phyloP scores from a whole-genome alignment of 192 early-diverging fungal genomes.

The Mortierella antarctica region DNA sequence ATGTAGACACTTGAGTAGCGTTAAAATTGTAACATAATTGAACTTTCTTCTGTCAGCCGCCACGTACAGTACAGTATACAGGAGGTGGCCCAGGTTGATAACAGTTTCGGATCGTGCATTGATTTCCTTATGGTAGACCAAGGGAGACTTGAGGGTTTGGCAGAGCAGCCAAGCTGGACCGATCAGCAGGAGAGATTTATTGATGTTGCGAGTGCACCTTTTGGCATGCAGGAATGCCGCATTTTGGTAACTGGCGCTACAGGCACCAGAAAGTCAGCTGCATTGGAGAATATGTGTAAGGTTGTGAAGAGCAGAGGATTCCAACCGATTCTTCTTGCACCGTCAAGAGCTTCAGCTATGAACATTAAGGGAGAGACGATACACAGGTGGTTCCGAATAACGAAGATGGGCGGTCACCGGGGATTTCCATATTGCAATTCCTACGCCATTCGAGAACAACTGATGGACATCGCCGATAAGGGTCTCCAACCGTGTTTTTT shows the following conservation, averaged over 20 bases:
- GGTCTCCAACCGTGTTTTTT: too few species aligned
- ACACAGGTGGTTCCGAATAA: conserved; percentile 16
- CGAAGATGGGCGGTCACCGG: conserved; percentile 3
- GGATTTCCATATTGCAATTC: conserved; percentile 17
- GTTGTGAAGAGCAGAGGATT: neutral
- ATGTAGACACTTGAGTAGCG: too few species aligned
- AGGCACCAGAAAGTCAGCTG: conserved; percentile 18
- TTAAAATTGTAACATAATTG: conserved; percentile 10
- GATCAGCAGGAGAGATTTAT: conserved; percentile 10
- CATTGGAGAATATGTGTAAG: neutral
- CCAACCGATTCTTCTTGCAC: conserved; percentile 7
- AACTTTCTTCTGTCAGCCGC: neutral
- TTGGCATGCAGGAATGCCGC: neutral
- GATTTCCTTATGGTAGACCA: neutral
- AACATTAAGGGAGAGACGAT: conserved; percentile 20
- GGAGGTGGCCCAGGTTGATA: conserved; percentile 7
- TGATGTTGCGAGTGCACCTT: neutral
- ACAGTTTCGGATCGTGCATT: conserved; percentile 6
- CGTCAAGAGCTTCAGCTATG: conserved; percentile 18
- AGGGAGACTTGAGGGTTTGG: neutral
- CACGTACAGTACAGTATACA: conserved; percentile 8
- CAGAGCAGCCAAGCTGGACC: neutral
- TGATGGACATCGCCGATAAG: too few species aligned
- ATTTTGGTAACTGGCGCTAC: conserved; percentile 30
- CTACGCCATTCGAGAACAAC: conserved; percentile 2